A percentile compares a stretch with the other conserved stretches of the same genome.
Conservation (phyloP, 2,329 filamentous ascomycete genomes). For the Neopestalotiopsis sp. region DNA sequence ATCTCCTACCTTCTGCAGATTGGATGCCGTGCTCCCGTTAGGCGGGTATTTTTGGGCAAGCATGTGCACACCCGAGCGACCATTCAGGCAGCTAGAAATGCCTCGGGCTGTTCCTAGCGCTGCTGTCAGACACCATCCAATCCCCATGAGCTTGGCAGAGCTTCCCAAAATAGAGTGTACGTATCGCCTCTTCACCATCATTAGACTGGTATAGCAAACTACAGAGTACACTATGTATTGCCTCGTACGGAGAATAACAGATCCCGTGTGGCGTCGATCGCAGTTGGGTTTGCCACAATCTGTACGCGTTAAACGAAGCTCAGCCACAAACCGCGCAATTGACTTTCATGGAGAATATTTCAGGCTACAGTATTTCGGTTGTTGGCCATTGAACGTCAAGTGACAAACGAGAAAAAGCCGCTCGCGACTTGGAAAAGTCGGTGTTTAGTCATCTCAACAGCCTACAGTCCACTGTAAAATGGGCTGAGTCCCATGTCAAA, state of each 20-base stretch:
- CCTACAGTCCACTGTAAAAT: background rate
- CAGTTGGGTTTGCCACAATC: background rate
- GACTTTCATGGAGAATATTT: background rate
- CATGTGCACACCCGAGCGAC: background rate
- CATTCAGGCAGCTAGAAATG: background rate
- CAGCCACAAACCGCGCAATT: constrained; percentile 1
- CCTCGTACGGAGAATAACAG: background rate
- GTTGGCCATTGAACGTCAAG: background rate
- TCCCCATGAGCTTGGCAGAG: background rate
- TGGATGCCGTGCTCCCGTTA: background rate
- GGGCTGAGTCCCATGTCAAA: background rate
- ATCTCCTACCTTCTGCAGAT: no score
- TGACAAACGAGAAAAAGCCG: background rate
- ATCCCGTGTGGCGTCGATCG: background rate
- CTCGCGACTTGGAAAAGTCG: background rate
- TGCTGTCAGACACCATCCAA: background rate
- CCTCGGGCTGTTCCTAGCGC: background rate
- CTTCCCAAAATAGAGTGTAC: background rate
- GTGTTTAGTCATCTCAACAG: no score
- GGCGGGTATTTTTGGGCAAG: background rate
- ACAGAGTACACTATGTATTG: background rate
- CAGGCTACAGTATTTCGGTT: background rate
- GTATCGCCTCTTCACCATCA: background rate
- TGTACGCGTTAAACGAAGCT: background rate
- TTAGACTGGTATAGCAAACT: no score